Conservation (phyloP, 306 rosid species). For the Sophora flavescens region DNA sequence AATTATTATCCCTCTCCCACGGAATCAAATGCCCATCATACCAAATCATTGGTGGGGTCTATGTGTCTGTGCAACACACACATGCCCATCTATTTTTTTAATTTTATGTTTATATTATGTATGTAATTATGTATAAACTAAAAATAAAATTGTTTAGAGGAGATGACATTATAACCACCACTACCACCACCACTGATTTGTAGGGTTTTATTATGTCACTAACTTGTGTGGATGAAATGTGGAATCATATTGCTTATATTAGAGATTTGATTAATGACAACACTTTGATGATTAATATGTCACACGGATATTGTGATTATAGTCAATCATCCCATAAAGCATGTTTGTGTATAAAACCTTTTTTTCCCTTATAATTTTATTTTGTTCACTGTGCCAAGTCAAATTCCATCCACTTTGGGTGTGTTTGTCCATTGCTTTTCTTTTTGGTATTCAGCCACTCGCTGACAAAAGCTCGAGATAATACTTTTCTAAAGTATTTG, state of each 20-base stretch:
- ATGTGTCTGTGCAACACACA: constrained; percentile 38
- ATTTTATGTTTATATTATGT: no score
- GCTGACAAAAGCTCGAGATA: constrained; percentile 54
- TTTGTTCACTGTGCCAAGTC: constrained; percentile 53
- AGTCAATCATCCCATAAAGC: constrained; percentile 56
- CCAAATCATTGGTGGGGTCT: constrained; percentile 78
- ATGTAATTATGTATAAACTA: background rate
- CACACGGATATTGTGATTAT: constrained; percentile 47
- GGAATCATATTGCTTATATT: constrained; percentile 35
- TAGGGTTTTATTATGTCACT: constrained; percentile 52
- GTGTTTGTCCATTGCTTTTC: constrained; percentile 34
- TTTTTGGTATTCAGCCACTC: constrained; percentile 51
- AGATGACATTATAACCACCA: constrained; percentile 58
- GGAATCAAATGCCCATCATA: constrained; percentile 76
- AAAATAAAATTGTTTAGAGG: constrained; percentile 28
- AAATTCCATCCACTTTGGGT: constrained; percentile 52
- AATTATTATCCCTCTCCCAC: constrained; percentile 46
- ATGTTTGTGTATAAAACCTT: background rate
- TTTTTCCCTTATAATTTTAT: constrained; percentile 1
- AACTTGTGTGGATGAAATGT: constrained; percentile 46
- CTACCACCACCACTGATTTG: constrained; percentile 47
- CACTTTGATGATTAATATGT: constrained; percentile 4
- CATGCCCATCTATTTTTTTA: constrained; percentile 6
- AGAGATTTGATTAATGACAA: constrained; percentile 21
- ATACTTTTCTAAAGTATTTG: constrained; percentile 36